Evolutionary conservation across 2,329 filamentous ascomycete genomes (phyloP).

Genomic region (Alternaria infectoria): DNA sequence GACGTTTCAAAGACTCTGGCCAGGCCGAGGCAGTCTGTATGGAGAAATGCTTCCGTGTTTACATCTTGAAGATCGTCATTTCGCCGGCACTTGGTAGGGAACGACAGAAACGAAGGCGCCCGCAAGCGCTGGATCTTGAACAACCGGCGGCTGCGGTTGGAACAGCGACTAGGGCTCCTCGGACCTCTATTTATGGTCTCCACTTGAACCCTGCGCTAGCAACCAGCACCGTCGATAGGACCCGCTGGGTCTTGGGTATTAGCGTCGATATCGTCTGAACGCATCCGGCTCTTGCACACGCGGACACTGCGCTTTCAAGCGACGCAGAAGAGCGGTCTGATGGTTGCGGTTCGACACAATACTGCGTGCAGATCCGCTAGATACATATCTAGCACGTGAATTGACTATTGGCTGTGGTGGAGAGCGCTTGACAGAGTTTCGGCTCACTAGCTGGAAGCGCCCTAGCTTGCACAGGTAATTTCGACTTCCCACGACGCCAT

Average conservation of each 20-base stretch:
- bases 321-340: conserved; percentile 13
- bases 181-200: conserved; percentile 6
- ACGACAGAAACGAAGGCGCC: background rate
- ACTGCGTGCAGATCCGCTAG: background rate
- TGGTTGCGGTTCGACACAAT: conserved; percentile 1
- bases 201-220: conserved; percentile 10
- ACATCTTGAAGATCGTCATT: background rate
- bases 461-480: conserved; percentile 21
- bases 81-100: background rate
- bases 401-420: conserved; percentile 10
- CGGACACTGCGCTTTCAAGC: conserved; percentile 5
- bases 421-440: conserved; percentile 9
- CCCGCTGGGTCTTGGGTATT: conserved; percentile 1
- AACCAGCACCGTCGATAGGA: conserved; percentile 10
- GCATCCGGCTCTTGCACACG: conserved; percentile 13
- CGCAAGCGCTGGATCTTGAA: conserved; percentile 3
- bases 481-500: conserved; percentile 13
- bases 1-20: conserved; percentile 5
- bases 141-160: conserved; percentile 12
- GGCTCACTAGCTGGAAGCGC: conserved; percentile 17
- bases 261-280: conserved; percentile 11
- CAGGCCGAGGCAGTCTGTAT: conserved; percentile 20
- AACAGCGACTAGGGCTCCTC: conserved; percentile 1
- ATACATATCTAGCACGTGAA: conserved; percentile 17
- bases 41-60: conserved; percentile 16